These are phyloP conservation scores for Nothophaeocryptopus gaeumannii DNA, from an alignment of 2,329 filamentous ascomycete species.

Conservation along the genomic window DNA sequence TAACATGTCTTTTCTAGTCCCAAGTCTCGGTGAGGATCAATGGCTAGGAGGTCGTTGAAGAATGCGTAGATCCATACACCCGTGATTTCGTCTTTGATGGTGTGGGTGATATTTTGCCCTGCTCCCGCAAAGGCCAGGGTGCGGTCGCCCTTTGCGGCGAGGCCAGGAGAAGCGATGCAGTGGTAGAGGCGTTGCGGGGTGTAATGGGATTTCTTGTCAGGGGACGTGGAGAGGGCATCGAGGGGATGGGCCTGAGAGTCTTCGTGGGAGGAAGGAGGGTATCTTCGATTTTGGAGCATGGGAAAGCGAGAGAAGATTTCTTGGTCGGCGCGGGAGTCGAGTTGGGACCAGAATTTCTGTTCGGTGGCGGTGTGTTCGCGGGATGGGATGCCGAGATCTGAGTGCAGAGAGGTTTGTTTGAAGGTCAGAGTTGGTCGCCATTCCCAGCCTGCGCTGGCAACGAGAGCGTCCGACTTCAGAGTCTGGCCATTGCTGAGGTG, in stretches of 20 bases:
- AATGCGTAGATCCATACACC: conserved; percentile 16
- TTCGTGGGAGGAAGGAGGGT: not conserved
- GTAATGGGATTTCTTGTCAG: not conserved
- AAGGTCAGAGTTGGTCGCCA: conserved; percentile 13
- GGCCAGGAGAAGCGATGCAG: conserved; percentile 10
- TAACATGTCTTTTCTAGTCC: not conserved
- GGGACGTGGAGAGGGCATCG: not conserved
- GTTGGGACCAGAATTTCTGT: conserved; percentile 5
- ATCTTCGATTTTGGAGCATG: conserved; percentile 1
- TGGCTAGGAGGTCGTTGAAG: conserved; percentile 11
- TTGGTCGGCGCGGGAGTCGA: conserved; percentile 11
- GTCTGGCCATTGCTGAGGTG: conserved; percentile 6
- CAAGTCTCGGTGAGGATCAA: conserved; percentile 3
- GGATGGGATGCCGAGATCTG: conserved; percentile 15
- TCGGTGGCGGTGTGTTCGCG: conserved; percentile 8
- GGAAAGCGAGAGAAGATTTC: conserved; percentile 14
- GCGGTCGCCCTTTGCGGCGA: conserved; percentile 8
- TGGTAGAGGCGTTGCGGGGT: conserved; percentile 15
- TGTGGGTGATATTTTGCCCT: conserved; percentile 14
- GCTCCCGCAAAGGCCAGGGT: conserved; percentile 9
- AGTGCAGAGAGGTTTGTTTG: conserved; percentile 10
- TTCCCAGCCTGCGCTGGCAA: conserved; percentile 15
- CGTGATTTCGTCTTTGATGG: conserved; percentile 8
- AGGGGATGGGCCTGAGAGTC: not conserved
- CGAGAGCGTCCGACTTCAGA: conserved; percentile 10